phyloP scores from a whole-genome alignment of 352 stramenopile species.

The Phytophthora citricola region DNA sequence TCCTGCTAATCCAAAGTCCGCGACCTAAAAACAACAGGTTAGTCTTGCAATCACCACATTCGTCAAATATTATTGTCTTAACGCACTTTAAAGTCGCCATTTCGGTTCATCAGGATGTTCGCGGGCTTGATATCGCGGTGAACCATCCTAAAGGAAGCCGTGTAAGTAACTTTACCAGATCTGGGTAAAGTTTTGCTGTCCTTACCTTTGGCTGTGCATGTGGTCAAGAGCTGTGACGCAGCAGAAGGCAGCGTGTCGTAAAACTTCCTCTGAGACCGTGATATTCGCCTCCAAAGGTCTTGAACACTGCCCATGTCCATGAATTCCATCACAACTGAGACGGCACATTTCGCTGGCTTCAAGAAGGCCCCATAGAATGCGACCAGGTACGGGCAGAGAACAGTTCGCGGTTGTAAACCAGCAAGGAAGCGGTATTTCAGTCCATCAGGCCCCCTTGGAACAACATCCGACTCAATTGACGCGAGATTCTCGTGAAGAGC shows the following conservation, averaged over 20 bases:
- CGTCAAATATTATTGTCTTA: not conserved
- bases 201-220: conserved; percentile 81
- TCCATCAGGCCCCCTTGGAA: not conserved
- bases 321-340: conserved; percentile 93
- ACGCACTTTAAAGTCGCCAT: conserved; percentile 84
- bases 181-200: not conserved
- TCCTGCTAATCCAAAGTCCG: conserved; percentile 82
- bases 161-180: not conserved
- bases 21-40: conserved; percentile 45
- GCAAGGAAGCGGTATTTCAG: conserved; percentile 26
- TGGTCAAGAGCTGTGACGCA: conserved; percentile 84
- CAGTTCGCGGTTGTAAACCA: not conserved
- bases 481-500: conserved; percentile 87
- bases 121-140: conserved; percentile 90
- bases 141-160: conserved; percentile 34
- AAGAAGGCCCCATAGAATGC: conserved; percentile 91
- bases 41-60: conserved; percentile 2
- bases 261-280: conserved; percentile 58
- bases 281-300: conserved; percentile 64
- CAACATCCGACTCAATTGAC: conserved; percentile 45
- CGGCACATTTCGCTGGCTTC: conserved; percentile 67
- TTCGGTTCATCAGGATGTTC: conserved; percentile 89
- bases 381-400: conserved; percentile 82
- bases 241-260: conserved; percentile 85
- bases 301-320: conserved; percentile 93